Evolutionary conservation across 108 stramenopile species (phyloP), one percentile per base, ranked within the genome.

Genomic region (Fragilaria crotonensis): DNA sequence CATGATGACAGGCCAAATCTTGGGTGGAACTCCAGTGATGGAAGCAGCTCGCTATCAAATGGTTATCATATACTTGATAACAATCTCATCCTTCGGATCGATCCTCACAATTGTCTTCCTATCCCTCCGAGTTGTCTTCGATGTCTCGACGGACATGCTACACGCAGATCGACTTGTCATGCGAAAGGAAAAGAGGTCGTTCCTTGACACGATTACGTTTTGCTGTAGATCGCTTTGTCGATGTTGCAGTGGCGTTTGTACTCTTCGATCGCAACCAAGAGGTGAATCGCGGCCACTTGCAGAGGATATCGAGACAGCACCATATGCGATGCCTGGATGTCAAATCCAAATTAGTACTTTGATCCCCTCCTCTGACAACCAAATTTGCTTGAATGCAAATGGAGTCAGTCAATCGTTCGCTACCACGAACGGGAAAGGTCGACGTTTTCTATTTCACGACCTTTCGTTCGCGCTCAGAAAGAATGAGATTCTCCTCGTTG

Each of bases 1-100:
- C 7, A 96, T 96, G 93, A 96, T 96, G 95, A 94, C 93, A 1
- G 93, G 95, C 20, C 95, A 96, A 56, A 86, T 94, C 26, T 67
- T 96, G 25, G 89, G 89, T 1, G 93, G 95, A 25, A 68, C 78
- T 18, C 55, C 84, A 2, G 82, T 86, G 9, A 72, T 67, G 9
- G 81, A 90, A 57, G 93, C 93, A 11, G 95, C 95, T 17, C 62
- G 71, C 48, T 96, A 94, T 69, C 95, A 96, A 72, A 74, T 90
- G 41, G 66, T 94, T 19, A 94, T 96, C 41, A 74, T 80, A 33
- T 93, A 85, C 48, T 73, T 94, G 57, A 90, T 94, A 36, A 71
- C 78, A 5, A 73, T 41, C 14, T 41, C 36, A 41, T 11, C 36
- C 45, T 64, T 77, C 60, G 61, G 74, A 22, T 36, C 65, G 25